Conservation (phyloP, 2,329 filamentous ascomycete genomes). For the Fusarium sacchari region DNA sequence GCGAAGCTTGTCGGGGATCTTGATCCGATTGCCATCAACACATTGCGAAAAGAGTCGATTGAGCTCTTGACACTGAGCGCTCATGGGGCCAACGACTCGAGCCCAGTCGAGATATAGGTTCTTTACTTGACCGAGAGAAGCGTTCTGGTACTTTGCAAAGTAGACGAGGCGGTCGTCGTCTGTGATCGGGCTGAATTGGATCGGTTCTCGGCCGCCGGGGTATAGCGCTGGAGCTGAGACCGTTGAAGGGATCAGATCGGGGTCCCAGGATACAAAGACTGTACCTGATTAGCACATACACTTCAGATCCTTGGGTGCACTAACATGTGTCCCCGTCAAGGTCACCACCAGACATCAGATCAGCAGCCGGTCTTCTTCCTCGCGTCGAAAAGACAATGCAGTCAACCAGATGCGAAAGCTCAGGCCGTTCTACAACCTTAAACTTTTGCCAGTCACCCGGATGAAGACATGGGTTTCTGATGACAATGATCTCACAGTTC, state of each 20-base stretch:
- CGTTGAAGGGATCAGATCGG: neutral
- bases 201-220: neutral
- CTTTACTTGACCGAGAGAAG: neutral
- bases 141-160: neutral
- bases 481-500: neutral
- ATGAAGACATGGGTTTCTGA: slow-evolving; percentile 10
- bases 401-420: neutral
- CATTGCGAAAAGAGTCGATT: slow-evolving; percentile 13
- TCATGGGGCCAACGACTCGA: neutral
- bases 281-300: fast-evolving
- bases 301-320: fast-evolving
- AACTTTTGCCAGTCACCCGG: slow-evolving; percentile 7
- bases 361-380: neutral
- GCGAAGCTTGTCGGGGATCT: neutral
- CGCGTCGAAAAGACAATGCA: neutral
- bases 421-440: neutral
- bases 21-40: slow-evolving; percentile 2
- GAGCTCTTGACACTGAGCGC: neutral
- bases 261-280: slow-evolving; percentile 12
- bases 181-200: neutral
- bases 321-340: neutral
- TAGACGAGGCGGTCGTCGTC: neutral
- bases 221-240: neutral
- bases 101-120: slow-evolving; percentile 11
- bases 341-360: slow-evolving; percentile 3